Base-by-base conservation (phyloP, 352 stramenopile genomes). In the Phytophthora syringae region DNA sequence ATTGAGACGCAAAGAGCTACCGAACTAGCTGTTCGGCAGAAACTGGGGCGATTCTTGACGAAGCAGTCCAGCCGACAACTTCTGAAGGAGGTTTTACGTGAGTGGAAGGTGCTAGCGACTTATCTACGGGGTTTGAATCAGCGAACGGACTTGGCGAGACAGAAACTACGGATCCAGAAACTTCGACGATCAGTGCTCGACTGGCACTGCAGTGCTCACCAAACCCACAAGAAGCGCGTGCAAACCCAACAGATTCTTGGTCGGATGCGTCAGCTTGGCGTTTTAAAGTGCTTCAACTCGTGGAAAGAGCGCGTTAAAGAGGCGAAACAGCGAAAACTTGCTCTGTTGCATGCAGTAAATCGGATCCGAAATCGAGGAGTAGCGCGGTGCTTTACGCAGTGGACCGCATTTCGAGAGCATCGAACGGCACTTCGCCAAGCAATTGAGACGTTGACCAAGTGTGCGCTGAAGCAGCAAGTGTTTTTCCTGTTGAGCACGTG, bases 251-350 rank as follows among this genome's bases (percentile, higher is more conserved):
- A 62, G 2, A 57, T 76, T 61, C 24, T 75, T 12, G 40, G 61
- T 21, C 54, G 70, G 13, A 78, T 88, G 73, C 67, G 60, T 12
- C 69, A 82, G 15, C 32, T 86, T 18, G 28, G 28, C 3, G 77
- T 75, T 25, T 43, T 77, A 0, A 75, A 64, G 9, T 89, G 79
- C 21, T 79, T 90, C n/a, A 72, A 77, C 44, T 81, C 75, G 18
- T 92, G 83, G 83, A 84, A 76, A 53, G 49, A 71, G 25, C 55
- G 50, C 20, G 25, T 50, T 0, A 36, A 34, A 0, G 15, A 45
- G 3, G 27, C 45, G n/a, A 76, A 70, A 18, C 27, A 62, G 13
- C 64, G 57, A 9, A 64, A 72, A 6, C 40, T n/a, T n/a, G 71
- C 67, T 45, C 47, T 79, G 7, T 32, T 66, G 18, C 58, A 65